Evolutionary conservation across 208 protist species (phyloP).

Genomic region (Wallacemonas collosoma): DNA sequence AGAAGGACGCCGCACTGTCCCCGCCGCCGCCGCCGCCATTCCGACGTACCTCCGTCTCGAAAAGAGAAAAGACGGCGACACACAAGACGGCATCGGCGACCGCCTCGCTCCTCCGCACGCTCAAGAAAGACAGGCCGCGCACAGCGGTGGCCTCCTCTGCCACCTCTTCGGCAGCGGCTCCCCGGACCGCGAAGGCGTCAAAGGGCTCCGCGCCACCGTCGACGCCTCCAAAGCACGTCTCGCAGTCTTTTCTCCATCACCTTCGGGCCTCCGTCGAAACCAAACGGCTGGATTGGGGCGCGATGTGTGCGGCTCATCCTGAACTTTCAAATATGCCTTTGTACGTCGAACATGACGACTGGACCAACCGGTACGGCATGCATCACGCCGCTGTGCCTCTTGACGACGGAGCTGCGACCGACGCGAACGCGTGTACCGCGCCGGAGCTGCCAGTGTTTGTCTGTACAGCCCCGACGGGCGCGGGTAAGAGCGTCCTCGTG

Average conservation of each 20-base stretch:
- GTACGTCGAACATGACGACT: constrained; percentile 32
- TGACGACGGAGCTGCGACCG: background rate
- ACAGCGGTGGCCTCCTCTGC: background rate
- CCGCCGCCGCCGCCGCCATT: background rate
- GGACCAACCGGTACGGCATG: constrained; percentile 24
- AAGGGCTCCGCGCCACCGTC: background rate
- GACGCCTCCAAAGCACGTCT: constrained; percentile 15
- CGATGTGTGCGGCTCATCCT: constrained; percentile 19
- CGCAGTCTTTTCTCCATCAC: constrained; percentile 22
- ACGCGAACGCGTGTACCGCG: background rate
- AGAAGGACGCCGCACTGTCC: background rate
- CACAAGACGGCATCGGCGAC: background rate
- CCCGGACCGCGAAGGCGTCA: too few relatives aligned
- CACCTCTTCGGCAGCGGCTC: background rate
- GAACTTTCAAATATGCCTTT: constrained; percentile 34
- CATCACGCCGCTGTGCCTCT: constrained; percentile 27
- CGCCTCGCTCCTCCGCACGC: background rate
- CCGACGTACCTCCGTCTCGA: background rate
- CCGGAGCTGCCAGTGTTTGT: constrained; percentile 32
- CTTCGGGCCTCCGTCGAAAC: constrained; percentile 22
- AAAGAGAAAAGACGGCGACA: background rate
- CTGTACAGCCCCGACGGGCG: constrained; percentile 64
- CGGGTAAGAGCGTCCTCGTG: constrained; percentile 73
- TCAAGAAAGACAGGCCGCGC: background rate
- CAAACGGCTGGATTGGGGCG: constrained; percentile 31